These are phyloP conservation scores for Elsinoe necatrix DNA, from an alignment of 2,329 filamentous ascomycete genomes.

Conservation along the genomic window DNA sequence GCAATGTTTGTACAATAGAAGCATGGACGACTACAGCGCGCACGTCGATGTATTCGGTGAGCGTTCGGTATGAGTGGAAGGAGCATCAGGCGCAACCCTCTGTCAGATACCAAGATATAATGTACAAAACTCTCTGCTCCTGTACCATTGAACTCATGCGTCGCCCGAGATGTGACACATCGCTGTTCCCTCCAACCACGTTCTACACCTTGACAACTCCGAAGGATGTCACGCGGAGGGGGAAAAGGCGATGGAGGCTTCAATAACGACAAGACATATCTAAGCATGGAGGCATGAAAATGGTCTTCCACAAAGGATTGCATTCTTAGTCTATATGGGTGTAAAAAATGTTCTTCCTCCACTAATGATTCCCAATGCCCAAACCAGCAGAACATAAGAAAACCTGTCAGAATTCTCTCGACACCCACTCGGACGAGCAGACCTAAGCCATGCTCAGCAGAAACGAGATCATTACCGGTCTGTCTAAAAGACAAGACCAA, in stretches of 20 bases:
- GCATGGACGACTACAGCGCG: background rate
- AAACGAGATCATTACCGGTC: constrained; percentile 21
- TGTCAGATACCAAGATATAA: background rate
- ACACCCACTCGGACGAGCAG: constrained; percentile 19
- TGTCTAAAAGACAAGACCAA: constrained; percentile 13
- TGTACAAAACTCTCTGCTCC: constrained; percentile 15
- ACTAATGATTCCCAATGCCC: no score
- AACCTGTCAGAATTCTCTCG: constrained; percentile 21
- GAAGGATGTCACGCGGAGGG: no score
- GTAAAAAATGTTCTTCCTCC: no score
- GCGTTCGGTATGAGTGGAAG: background rate
- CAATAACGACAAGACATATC: no score
- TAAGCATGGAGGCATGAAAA: background rate
- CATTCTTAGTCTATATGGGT: no score
- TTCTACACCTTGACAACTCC: no score
- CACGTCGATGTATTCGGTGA: background rate
- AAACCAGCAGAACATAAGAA: background rate
- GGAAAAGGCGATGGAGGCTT: no score
- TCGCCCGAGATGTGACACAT: no score
- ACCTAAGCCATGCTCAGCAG: constrained; percentile 19
- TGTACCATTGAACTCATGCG: no score
- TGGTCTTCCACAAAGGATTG: no score
- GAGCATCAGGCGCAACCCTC: background rate
- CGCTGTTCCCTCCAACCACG: no score
- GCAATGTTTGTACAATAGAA: background rate